A percentile compares a stretch with the other conserved stretches of the same genome.
phyloP scores from a whole-genome alignment of 164 flowering plant species.

The Stephania japonica region DNA sequence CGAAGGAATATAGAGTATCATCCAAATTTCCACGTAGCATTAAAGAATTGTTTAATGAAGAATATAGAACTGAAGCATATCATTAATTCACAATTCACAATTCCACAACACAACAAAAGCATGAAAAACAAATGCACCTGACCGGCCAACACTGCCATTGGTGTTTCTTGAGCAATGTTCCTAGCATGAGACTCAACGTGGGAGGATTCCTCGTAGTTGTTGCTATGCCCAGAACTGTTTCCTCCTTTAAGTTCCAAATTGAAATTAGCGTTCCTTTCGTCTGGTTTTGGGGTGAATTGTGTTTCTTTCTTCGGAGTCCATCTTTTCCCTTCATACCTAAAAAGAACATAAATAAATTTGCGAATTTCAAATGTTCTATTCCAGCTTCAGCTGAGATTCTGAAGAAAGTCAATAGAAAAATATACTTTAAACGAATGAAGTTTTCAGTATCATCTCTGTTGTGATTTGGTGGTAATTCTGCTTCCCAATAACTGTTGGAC shows the following conservation, averaged over 20 bases:
- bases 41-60: not conserved
- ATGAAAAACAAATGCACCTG: conserved; percentile 9
- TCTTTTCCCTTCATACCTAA: conserved; percentile 53
- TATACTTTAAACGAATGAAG: conserved; percentile 69
- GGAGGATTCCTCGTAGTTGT: not conserved
- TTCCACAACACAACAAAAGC: not conserved
- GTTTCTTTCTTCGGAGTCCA: conserved; percentile 38
- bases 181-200: conserved; percentile 8
- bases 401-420: not conserved
- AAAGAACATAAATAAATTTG: not conserved
- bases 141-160: conserved; percentile 8
- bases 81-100: not conserved
- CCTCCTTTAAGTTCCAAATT: not conserved
- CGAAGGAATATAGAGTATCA: not conserved
- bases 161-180: not conserved
- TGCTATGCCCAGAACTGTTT: not conserved
- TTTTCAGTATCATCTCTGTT: conserved; percentile 56
- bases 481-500: conserved; percentile 77
- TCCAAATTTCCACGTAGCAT: not conserved
- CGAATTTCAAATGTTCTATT: not conserved
- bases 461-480: conserved; percentile 62
- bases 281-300: conserved; percentile 18
- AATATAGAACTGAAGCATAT: not conserved
- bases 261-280: conserved; percentile 16
- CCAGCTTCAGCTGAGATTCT: not conserved